Evolutionary conservation across 2,329 filamentous ascomycete genomes (phyloP), one percentile per base, ranked within the genome.

Genomic region (Exophiala lecanii-corni): DNA sequence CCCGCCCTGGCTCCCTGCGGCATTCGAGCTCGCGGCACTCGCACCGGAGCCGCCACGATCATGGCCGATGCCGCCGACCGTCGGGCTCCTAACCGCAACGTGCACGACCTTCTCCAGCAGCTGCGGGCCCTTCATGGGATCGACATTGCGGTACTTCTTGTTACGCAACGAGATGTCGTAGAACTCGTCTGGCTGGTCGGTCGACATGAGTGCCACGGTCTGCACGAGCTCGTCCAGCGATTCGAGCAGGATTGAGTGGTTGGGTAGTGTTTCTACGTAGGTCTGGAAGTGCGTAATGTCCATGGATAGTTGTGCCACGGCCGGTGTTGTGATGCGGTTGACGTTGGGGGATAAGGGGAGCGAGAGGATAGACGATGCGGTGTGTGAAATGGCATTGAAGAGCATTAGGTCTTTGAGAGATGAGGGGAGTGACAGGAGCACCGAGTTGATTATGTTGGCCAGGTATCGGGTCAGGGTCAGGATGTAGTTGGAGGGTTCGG

Each of bases 321-420:
- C 89, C 54, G 92, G 82, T 7, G 86, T 82, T 49, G 92, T 95
- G 63, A 98, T 96, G 55, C 81, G 80, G 57, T 82, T 87, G 23
- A 97, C 88, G 21, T 84, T 79, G 0, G 81, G 70, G 9, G 88
- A 84, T 28, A 96, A 74, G 0, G 89, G 87, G 7, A 94, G 76
- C 17, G 80, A 78, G 10, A 56, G 50, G 43, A 96, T 92, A 64
- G 85, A 87, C 49, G 85, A 85, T 3, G 87, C 84, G 2, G 92
- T 89, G 64, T 98, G 92, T 42, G 82, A 89, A 25, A 98, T 76
- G 0, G 92, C 92, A 61, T 97, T 92, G 60, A 95, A 96, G 68
- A 98, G 97, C 57, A 98, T 95, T 43, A 96, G 80, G 62, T 95
- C 89, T 62, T 97, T 97, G 65, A 98, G 96, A 58, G 94, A 87